phyloP scores from a whole-genome alignment of 2,329 filamentous ascomycete species.

The Neocucurbitaria cava region DNA sequence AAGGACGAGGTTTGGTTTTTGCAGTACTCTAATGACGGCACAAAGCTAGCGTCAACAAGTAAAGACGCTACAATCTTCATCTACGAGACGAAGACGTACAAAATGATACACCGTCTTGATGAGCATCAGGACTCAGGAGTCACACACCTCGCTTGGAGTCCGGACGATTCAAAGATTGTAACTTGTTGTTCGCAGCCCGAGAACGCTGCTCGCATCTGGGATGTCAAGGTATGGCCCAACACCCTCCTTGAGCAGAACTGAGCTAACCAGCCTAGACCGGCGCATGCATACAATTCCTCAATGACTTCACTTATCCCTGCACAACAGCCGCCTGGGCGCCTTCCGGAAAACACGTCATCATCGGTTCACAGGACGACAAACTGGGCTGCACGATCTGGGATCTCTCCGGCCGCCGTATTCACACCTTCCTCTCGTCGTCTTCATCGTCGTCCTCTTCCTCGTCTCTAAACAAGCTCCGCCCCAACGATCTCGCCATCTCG shows the following conservation, averaged over 20 bases:
- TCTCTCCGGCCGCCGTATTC: slow-evolving; percentile 65
- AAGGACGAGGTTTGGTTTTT: slow-evolving; percentile 90
- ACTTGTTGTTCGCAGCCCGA: slow-evolving; percentile 75
- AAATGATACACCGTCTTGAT: slow-evolving; percentile 66
- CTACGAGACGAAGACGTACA: slow-evolving; percentile 78
- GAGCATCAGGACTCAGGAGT: slow-evolving; percentile 75
- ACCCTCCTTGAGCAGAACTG: not conserved
- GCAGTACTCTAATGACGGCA: slow-evolving; percentile 87
- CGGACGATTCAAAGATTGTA: slow-evolving; percentile 84
- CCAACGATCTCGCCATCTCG: slow-evolving; percentile 86
- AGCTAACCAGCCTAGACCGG: slow-evolving; percentile 34
- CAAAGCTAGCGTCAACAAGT: slow-evolving; percentile 81
- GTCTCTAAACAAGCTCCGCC: slow-evolving; percentile 63
- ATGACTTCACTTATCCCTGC: slow-evolving; percentile 80
- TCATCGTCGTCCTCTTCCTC: not conserved
- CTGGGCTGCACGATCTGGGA: slow-evolving; percentile 63
- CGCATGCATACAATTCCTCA: slow-evolving; percentile 65
- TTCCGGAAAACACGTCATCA: slow-evolving; percentile 78
- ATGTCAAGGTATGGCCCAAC: slow-evolving; percentile 50
- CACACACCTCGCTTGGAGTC: slow-evolving; percentile 87
- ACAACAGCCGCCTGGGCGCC: slow-evolving; percentile 89
- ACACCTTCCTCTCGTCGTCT: slow-evolving; percentile 61
- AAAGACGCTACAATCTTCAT: slow-evolving; percentile 77
- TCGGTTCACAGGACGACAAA: slow-evolving; percentile 58
- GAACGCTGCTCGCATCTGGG: slow-evolving; percentile 76